These are phyloP conservation scores for Tinospora cordifolia DNA, from an alignment of 164 flowering plant genomes.

Conservation along the genomic window DNA sequence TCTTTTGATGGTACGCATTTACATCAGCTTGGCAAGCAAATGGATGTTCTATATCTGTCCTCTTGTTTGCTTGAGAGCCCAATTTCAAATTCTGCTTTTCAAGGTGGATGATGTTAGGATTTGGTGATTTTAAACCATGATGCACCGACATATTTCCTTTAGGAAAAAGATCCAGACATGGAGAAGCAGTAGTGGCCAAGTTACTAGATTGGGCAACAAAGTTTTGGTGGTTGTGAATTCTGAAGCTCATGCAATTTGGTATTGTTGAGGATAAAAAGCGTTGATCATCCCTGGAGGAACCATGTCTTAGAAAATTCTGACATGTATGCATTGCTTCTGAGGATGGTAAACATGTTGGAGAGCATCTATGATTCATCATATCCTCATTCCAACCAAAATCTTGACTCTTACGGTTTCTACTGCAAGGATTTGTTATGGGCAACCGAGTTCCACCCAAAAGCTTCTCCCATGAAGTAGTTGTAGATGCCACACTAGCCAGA, in stretches of 20 bases:
- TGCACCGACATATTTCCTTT: constrained; percentile 16
- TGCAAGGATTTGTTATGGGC: constrained; percentile 19
- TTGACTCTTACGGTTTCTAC: constrained; percentile 15
- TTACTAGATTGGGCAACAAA: constrained; percentile 15
- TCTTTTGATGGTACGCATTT: constrained; percentile 21
- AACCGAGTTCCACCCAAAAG: constrained; percentile 22
- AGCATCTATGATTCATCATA: constrained; percentile 14
- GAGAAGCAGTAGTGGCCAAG: constrained; percentile 12
- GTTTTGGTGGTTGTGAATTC: constrained; percentile 16
- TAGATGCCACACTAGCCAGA: constrained; percentile 17
- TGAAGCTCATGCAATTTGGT: constrained; percentile 21
- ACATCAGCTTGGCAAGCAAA: constrained; percentile 21
- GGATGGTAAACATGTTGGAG: constrained; percentile 19
- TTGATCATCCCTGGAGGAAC: constrained; percentile 16
- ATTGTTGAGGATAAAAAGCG: constrained; percentile 20
- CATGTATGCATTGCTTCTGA: constrained; percentile 19
- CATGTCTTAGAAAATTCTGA: constrained; percentile 19
- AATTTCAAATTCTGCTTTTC: constrained; percentile 21
- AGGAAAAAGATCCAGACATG: constrained; percentile 9
- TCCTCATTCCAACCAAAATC: constrained; percentile 25
- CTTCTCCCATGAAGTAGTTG: constrained; percentile 21
- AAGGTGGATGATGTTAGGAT: constrained; percentile 10
- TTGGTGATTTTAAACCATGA: constrained; percentile 13
- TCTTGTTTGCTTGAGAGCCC: constrained; percentile 18
- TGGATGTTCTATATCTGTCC: constrained; percentile 11